Percentiles rank a stretch among this genome's conserved stretches.
phyloP scores from a whole-genome alignment of 257 asterid genomes.

The Solanum arcanum region DNA sequence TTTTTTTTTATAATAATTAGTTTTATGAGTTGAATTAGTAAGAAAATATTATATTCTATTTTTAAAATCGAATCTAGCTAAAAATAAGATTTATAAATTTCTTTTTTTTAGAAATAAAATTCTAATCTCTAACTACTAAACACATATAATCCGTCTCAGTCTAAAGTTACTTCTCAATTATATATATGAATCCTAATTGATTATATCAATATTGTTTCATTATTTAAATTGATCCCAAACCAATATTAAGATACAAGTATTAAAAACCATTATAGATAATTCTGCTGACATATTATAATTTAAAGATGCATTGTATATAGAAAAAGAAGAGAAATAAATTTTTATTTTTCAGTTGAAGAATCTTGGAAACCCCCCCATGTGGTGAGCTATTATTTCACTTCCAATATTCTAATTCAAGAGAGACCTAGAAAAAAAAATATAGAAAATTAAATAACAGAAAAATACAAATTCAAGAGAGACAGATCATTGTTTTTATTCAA shows the following conservation, averaged over 20 bases:
- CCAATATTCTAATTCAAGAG: not conserved
- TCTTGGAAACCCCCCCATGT: not conserved
- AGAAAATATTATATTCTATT: no score
- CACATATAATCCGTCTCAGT: not conserved
- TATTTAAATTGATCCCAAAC: not conserved
- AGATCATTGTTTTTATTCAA: not conserved
- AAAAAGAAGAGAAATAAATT: not conserved
- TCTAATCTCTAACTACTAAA: not conserved
- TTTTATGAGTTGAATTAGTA: no score
- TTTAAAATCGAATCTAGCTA: no score
- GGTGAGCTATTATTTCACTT: not conserved
- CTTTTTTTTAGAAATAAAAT: not conserved
- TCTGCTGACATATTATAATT: not conserved
- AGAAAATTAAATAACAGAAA: not conserved
- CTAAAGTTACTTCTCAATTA: not conserved
- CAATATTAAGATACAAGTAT: not conserved
- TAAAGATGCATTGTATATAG: not conserved
- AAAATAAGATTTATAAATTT: no score
- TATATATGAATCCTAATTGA: not conserved
- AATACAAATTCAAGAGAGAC: not conserved
- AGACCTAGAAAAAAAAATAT: not conserved
- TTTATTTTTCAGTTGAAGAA: not conserved
- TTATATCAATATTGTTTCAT: not conserved
- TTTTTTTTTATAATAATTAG: no score
- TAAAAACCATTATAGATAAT: not conserved